These are phyloP conservation scores for Globisporangium paroecandrum DNA, from an alignment of 352 stramenopile species.

Conservation along the genomic window DNA sequence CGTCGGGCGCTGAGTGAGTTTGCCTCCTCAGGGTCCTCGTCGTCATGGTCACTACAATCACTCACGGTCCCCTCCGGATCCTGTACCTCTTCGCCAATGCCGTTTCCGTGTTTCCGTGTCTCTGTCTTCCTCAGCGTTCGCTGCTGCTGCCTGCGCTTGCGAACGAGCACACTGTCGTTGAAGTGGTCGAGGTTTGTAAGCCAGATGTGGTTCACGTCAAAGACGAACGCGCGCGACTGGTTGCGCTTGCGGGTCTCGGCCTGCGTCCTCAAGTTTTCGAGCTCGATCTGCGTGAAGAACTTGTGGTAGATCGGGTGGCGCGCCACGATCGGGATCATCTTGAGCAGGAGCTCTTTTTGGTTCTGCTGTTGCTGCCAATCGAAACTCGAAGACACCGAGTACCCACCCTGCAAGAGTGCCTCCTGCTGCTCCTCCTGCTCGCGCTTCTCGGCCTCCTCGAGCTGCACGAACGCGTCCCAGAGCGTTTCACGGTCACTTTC, in stretches of 20 bases:
- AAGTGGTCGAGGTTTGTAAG: conserved; percentile 90
- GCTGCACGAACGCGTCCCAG: conserved; percentile 44
- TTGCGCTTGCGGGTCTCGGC: conserved; percentile 66
- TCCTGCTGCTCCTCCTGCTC: conserved; percentile 36
- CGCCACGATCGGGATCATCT: conserved; percentile 52
- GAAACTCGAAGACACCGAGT: conserved; percentile 7
- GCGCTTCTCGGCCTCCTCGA: conserved; percentile 29
- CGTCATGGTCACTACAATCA: neutral
- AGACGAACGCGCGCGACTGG: conserved; percentile 77
- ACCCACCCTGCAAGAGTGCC: conserved; percentile 16
- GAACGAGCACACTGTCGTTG: conserved; percentile 37
- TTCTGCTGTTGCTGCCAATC: conserved; percentile 15
- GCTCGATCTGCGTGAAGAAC: conserved; percentile 55
- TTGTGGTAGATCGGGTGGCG: conserved; percentile 64
- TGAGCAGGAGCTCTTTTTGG: conserved; percentile 12
- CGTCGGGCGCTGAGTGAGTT: conserved; percentile 41
- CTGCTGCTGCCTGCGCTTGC: conserved; percentile 16
- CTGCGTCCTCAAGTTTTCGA: conserved; percentile 68
- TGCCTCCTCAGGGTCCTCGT: conserved; percentile 2
- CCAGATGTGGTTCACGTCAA: conserved; percentile 90
- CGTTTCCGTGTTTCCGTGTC: neutral
- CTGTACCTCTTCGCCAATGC: neutral
- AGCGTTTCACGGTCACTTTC: conserved; percentile 65
- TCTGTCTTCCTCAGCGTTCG: conserved; percentile 2
- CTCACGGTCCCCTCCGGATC: conserved; percentile 1